Evolutionary conservation across 352 stramenopile genomes (phyloP), one percentile per base, ranked within the genome.

Genomic region (Albugo laibachii): DNA sequence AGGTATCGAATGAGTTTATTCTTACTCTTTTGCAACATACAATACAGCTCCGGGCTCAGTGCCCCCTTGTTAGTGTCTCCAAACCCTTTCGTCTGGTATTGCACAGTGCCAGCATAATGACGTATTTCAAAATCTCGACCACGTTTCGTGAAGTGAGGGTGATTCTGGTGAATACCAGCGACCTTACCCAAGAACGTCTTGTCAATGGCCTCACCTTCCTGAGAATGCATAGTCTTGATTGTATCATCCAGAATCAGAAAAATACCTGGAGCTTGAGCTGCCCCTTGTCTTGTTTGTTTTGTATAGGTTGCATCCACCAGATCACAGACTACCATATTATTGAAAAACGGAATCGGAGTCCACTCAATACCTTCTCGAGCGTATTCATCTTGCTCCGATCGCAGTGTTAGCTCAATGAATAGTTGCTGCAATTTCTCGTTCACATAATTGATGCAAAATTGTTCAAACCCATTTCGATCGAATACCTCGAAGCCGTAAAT

Each of bases 401-500:
- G 80, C 10, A 93, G 58, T 15, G 78, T 89, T 5, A 95, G 76
- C 48, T 94, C 79, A 47, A 96, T 96, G 57, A 93, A 93, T 53
- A 92, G 78, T 43, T 87, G 76, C 62, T 96, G 86, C 36, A 96
- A 68, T 59, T 94, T 95, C 52, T 96, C 86, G 61, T 96, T 96
- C 44, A 88, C 83, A 45, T 92, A 96, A 61, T 96, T 96, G 73
- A 96, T 96, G 51, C 85, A 96, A 39, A 96, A 91, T 57, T 97
- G 91, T 57, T 96, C 85, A 56, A 96, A 96, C 13, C 72, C 82
- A 56, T 97, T 97, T 36, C 80, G 80, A 44, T 94, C 67, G 49
- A 97, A 97, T 16, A 83, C 83, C 58, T 98, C 93, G 68, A 98
- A 98, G 1, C 93, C 91, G 57, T 97, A 98, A 50, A 98, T 97